Percentiles rank a stretch among this genome's conserved stretches.
Conservation (phyloP, 140 eudicot species). For the Cichorium intybus region DNA sequence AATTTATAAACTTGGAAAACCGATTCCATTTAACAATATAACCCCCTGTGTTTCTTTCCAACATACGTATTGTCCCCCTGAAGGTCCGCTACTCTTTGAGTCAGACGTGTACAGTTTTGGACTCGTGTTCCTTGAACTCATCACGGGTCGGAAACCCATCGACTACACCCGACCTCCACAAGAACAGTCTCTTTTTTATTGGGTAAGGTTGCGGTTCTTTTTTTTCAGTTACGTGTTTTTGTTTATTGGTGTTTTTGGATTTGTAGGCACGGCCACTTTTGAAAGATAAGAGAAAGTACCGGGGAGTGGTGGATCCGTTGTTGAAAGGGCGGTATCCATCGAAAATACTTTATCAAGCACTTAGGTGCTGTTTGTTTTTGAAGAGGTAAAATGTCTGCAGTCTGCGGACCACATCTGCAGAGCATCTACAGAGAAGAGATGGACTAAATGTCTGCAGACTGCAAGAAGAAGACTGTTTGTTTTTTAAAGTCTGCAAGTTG, state of each 20-base stretch:
- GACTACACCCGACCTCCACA: neutral
- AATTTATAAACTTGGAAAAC: slow-evolving; percentile 77
- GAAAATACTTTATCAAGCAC: slow-evolving; percentile 94
- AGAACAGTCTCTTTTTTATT: too few species aligned
- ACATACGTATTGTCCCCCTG: neutral
- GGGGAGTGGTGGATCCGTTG: slow-evolving; percentile 90
- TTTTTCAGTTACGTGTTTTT: too few species aligned
- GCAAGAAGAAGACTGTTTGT: too few species aligned
- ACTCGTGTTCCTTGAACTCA: neutral
- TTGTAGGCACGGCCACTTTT: slow-evolving; percentile 94
- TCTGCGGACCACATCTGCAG: too few species aligned
- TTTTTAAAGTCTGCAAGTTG: too few species aligned
- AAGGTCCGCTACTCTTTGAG: neutral
- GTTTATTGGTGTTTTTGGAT: neutral
- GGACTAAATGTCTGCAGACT: too few species aligned
- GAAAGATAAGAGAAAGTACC: slow-evolving; percentile 87
- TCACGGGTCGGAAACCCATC: neutral
- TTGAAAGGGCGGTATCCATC: slow-evolving; percentile 87
- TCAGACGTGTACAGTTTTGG: neutral
- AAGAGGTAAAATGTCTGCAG: too few species aligned
- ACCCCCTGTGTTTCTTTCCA: neutral
- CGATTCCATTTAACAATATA: neutral
- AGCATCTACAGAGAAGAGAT: too few species aligned
- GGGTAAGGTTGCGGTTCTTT: too few species aligned
- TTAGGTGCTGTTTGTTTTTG: too few species aligned